Conservation (phyloP, 768 basidiomycete species). For the Boletus pseudo-olivaceus region DNA sequence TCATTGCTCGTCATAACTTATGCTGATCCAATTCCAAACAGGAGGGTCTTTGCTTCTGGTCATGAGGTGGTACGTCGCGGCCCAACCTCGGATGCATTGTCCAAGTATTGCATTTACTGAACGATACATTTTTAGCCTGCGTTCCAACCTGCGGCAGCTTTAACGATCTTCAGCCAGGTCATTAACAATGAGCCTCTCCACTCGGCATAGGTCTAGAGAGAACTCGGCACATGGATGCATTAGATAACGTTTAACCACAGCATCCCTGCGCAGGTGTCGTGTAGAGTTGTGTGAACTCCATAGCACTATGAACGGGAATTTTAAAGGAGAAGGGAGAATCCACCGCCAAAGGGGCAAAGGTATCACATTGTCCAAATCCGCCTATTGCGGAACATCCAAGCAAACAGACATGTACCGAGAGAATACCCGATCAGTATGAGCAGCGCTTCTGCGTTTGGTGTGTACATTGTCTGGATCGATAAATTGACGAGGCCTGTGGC, state of each 20-base stretch:
- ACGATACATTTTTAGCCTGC: conserved; percentile 42
- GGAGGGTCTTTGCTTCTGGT: conserved; percentile 54
- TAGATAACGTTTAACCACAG: too few relatives aligned
- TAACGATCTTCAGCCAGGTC: conserved; percentile 59
- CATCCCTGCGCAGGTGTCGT: too few relatives aligned
- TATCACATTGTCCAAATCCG: conserved; percentile 33
- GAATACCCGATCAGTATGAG: conserved; percentile 60
- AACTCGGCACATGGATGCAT: too few relatives aligned
- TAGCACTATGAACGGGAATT: too few relatives aligned
- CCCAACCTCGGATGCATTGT: background rate
- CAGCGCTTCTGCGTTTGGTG: conserved; percentile 53
- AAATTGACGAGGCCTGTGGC: conserved; percentile 84
- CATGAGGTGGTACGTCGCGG: conserved; percentile 55
- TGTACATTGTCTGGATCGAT: conserved; percentile 78
- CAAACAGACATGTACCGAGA: conserved; percentile 52
- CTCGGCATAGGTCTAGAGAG: conserved; percentile 35
- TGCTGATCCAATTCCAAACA: conserved; percentile 15
- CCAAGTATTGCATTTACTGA: background rate
- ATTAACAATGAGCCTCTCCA: conserved; percentile 50
- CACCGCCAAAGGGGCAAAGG: background rate
- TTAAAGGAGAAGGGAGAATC: background rate
- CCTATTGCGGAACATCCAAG: conserved; percentile 50
- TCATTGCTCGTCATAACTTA: background rate
- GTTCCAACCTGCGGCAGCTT: conserved; percentile 55
- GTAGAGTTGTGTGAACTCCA: too few relatives aligned